Evolutionary conservation across 768 basidiomycete genomes (phyloP).

Genomic region (Mycena amicta): DNA sequence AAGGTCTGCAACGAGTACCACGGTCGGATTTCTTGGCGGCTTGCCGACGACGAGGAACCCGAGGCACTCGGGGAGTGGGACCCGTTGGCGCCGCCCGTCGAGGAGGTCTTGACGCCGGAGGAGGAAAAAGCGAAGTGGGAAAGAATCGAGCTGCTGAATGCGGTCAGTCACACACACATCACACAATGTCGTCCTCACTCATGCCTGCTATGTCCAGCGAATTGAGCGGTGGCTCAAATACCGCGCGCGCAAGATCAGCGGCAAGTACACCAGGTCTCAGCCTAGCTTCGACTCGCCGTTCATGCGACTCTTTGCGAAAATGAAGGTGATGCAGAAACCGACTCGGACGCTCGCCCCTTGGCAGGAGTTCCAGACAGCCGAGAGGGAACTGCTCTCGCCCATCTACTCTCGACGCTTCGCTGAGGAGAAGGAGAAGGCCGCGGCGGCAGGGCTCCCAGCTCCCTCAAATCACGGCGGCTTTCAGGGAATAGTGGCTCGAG

Average conservation of each 20-base stretch:
- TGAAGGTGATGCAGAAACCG: not conserved
- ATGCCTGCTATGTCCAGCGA: not conserved
- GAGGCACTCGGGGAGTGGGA: not conserved
- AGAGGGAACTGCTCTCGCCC: not conserved
- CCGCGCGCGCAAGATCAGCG: not conserved
- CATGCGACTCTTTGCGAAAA: not conserved
- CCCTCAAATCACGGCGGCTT: not conserved
- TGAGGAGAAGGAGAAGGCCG: not conserved
- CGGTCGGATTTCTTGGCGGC: not conserved
- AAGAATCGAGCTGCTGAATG: not conserved
- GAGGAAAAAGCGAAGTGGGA: not conserved
- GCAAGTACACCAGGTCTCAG: not conserved
- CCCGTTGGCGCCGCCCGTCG: not conserved
- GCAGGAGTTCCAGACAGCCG: not conserved
- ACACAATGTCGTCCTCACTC: not conserved
- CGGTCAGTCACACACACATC: not conserved
- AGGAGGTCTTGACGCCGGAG: not conserved
- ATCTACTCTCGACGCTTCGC: not conserved
- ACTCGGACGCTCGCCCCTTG: not conserved
- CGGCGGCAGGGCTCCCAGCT: not conserved
- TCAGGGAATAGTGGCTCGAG: not conserved
- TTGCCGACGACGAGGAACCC: conserved; percentile 6
- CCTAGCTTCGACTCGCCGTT: not conserved
- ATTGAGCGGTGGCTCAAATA: conserved; percentile 2
- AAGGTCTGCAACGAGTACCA: conserved; percentile 13